A percentile compares a stretch with the other conserved stretches of the same genome.
Conservation (phyloP, 2,329 filamentous ascomycete species). For the Mycosphaerella arachidis region DNA sequence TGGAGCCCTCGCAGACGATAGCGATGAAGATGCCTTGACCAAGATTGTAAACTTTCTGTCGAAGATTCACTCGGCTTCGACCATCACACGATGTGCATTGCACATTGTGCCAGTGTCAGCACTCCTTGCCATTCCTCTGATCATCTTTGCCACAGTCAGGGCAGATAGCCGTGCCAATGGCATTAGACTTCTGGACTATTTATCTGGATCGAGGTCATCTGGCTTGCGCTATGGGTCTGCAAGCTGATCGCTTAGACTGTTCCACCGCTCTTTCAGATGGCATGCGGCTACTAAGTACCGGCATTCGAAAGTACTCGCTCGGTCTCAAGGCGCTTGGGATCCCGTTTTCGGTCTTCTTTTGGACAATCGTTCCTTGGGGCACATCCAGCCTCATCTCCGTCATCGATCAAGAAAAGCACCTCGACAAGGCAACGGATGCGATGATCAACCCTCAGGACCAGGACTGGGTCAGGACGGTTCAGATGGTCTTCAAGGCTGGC, state of each 20-base stretch:
- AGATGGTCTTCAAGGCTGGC: conserved; percentile 55
- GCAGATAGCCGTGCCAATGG: conserved; percentile 26
- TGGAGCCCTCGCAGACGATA: conserved; percentile 21
- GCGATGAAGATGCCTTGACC: conserved; percentile 56
- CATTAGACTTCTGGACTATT: conserved; percentile 55
- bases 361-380: conserved; percentile 59
- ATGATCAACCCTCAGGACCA: background rate
- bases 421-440: background rate
- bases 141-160: conserved; percentile 40
- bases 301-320: conserved; percentile 65
- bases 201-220: conserved; percentile 64
- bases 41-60: conserved; percentile 62
- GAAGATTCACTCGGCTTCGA: conserved; percentile 59
- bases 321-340: conserved; percentile 62
- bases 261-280: conserved; percentile 61
- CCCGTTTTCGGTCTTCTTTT: conserved; percentile 63
- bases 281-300: conserved; percentile 64
- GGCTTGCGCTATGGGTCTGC: conserved; percentile 62
- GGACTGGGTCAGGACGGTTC: conserved; percentile 47
- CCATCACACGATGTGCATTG: conserved; percentile 61
- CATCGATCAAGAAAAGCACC: conserved; percentile 8
- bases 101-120: conserved; percentile 62
- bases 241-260: conserved; percentile 60
- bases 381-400: conserved; percentile 49
- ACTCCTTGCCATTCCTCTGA: conserved; percentile 60